These are phyloP conservation scores for Cutaneotrichosporon sp. DNA, from an alignment of 1,284 basidiomycete genomes.

Conservation along the genomic window DNA sequence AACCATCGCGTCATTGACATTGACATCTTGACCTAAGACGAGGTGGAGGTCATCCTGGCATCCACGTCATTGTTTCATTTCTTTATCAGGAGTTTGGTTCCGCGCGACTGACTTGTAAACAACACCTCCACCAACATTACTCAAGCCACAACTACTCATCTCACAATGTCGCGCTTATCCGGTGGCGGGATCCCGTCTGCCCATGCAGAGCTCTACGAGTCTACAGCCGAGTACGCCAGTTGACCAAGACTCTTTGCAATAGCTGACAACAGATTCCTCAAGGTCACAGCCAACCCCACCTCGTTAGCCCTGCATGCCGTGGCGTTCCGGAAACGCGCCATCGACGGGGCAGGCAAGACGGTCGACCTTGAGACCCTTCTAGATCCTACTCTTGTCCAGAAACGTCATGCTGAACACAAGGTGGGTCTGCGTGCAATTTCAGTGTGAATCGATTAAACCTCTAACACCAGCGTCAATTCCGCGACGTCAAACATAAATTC, in stretches of 20 bases:
- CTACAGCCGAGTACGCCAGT: background rate
- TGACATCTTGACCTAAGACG: background rate
- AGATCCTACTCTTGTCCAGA: background rate
- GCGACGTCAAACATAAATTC: constrained; percentile 81
- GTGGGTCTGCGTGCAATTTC: no score
- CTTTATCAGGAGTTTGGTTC: background rate
- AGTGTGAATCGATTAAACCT: no score
- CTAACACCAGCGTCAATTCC: constrained; percentile 65
- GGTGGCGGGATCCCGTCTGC: background rate
- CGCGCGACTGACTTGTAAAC: constrained; percentile 1
- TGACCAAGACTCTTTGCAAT: no score
- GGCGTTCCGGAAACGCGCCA: constrained; percentile 4
- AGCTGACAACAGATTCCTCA: background rate
- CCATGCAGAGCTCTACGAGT: background rate
- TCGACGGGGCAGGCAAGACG: background rate
- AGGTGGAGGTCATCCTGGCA: background rate
- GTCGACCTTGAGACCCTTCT: constrained; percentile 6
- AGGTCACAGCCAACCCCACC: background rate
- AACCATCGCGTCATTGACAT: background rate
- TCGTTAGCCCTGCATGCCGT: background rate
- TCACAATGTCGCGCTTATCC: background rate
- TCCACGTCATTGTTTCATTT: background rate
- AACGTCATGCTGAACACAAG: constrained; percentile 1
- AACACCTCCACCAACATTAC: background rate
- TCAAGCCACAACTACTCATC: background rate